Evolutionary conservation across 1,139 yeast species (phyloP).

Genomic region (Protomyces macrosporus): DNA sequence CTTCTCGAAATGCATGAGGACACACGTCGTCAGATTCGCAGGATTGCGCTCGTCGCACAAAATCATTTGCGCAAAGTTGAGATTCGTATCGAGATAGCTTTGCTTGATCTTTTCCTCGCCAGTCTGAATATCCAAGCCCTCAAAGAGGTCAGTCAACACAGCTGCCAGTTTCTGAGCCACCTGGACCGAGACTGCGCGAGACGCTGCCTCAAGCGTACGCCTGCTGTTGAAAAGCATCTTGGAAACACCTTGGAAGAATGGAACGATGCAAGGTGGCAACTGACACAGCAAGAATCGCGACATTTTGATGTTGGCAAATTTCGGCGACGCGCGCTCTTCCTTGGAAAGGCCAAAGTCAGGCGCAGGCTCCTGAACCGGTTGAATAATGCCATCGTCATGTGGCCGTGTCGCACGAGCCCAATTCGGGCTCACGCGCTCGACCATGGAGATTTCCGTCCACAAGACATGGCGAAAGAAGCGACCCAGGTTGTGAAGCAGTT

Average conservation of each 20-base stretch:
- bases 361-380: not conserved
- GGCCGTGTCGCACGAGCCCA: slow-evolving; percentile 33
- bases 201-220: slow-evolving; percentile 34
- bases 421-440: slow-evolving; percentile 28
- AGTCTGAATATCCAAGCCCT: not conserved
- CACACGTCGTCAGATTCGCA: slow-evolving; percentile 28
- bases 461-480: slow-evolving; percentile 30
- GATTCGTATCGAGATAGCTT: slow-evolving; percentile 30
- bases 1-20: not conserved
- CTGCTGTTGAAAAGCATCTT: slow-evolving; percentile 32
- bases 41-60: slow-evolving; percentile 31
- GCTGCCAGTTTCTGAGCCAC: slow-evolving; percentile 37
- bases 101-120: not conserved
- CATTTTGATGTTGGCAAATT: slow-evolving; percentile 35
- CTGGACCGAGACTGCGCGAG: slow-evolving; percentile 35
- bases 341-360: not conserved
- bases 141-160: slow-evolving; percentile 32
- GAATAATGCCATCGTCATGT: slow-evolving; percentile 27
- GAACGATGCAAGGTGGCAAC: slow-evolving; percentile 35
- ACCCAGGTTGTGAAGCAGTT: slow-evolving; percentile 29
- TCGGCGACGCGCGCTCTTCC: slow-evolving; percentile 34
- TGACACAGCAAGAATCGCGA: slow-evolving; percentile 37
- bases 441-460: slow-evolving; percentile 32
- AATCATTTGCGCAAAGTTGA: slow-evolving; percentile 29
- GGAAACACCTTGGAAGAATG: slow-evolving; percentile 34